Conservation (phyloP, 2,329 filamentous ascomycete species). For the Corinectria fuckeliana region DNA sequence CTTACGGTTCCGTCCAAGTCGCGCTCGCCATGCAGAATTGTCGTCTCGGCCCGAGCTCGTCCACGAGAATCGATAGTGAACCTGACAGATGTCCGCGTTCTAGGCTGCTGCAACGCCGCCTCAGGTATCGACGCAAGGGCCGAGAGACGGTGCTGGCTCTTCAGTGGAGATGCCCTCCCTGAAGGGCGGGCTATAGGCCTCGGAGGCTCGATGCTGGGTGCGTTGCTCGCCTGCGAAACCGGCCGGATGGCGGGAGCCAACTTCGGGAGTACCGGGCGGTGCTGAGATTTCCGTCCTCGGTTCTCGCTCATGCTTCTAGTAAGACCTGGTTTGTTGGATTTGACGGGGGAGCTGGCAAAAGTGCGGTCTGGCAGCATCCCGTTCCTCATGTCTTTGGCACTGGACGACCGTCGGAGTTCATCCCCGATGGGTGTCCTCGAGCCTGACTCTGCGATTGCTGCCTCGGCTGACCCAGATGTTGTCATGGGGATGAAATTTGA, state of each 20-base stretch:
- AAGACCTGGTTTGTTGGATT: slow-evolving; percentile 57
- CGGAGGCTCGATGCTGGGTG: slow-evolving; percentile 40
- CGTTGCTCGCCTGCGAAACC: slow-evolving; percentile 41
- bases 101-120: slow-evolving; percentile 47
- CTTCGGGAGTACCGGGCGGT: slow-evolving; percentile 51
- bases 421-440: slow-evolving; percentile 39
- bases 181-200: slow-evolving; percentile 49
- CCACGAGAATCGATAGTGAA: slow-evolving; percentile 70
- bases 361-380: slow-evolving; percentile 51
- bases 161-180: slow-evolving; percentile 61
- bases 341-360: slow-evolving; percentile 58
- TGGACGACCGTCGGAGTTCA: slow-evolving; percentile 54
- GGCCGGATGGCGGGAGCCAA: slow-evolving; percentile 55
- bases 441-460: slow-evolving; percentile 34
- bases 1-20: slow-evolving; percentile 34
- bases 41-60: slow-evolving; percentile 62
- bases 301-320: slow-evolving; percentile 63
- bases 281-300: slow-evolving; percentile 52
- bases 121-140: slow-evolving; percentile 66
- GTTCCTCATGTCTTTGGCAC: slow-evolving; percentile 51
- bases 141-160: slow-evolving; percentile 56
- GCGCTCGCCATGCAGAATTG: slow-evolving; percentile 48
- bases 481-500: slow-evolving; percentile 42
- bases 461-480: slow-evolving; percentile 39
- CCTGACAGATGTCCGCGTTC: slow-evolving; percentile 62